A percentile compares a stretch with the other conserved stretches of the same genome.
phyloP scores from a whole-genome alignment of 257 asterid species.

The Henckelia pumila region DNA sequence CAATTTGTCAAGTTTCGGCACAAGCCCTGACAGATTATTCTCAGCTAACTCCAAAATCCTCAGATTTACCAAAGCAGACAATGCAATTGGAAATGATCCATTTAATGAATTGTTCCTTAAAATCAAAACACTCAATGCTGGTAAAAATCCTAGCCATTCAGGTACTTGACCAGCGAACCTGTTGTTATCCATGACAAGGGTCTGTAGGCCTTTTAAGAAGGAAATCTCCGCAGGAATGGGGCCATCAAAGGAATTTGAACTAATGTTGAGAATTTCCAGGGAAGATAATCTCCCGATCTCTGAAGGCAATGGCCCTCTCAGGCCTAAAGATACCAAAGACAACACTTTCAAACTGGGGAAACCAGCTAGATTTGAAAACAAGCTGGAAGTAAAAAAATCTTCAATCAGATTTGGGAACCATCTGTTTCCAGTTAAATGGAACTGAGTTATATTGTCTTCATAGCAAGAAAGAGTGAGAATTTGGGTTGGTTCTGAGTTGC shows the following conservation, averaged over 20 bases:
- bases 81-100: conserved; percentile 48
- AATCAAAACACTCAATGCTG: conserved; percentile 59
- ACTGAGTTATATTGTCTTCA: conserved; percentile 72
- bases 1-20: conserved; percentile 43
- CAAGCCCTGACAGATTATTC: conserved; percentile 56
- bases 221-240: conserved; percentile 58
- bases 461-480: conserved; percentile 66
- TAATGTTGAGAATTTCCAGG: conserved; percentile 67
- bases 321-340: conserved; percentile 66
- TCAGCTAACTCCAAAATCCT: conserved; percentile 55
- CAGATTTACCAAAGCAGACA: conserved; percentile 41
- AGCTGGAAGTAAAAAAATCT: conserved; percentile 40
- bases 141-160: conserved; percentile 44
- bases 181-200: conserved; percentile 67
- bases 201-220: conserved; percentile 50
- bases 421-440: conserved; percentile 54
- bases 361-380: conserved; percentile 51
- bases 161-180: conserved; percentile 57
- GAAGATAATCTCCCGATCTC: conserved; percentile 47
- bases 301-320: conserved; percentile 68
- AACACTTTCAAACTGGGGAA: conserved; percentile 69
- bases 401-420: conserved; percentile 40
- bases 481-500: conserved; percentile 54
- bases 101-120: conserved; percentile 62
- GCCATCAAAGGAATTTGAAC: conserved; percentile 62